Conservation (phyloP, 495 filamentous ascomycete species). For the Aspergillus campestris region DNA sequence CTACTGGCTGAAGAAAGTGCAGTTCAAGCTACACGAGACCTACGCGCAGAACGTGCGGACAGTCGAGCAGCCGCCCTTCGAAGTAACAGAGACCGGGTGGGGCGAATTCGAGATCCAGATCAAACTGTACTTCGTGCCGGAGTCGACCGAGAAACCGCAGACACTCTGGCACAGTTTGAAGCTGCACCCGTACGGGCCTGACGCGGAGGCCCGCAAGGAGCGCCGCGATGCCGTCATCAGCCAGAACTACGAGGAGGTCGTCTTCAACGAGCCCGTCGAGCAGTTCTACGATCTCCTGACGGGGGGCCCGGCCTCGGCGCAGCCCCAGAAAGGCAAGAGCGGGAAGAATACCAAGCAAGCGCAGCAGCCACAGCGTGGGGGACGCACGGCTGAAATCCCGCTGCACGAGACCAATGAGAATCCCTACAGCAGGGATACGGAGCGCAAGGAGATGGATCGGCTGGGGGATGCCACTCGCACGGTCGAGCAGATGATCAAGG, state of each 20-base stretch:
- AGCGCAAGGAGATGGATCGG: slow-evolving; percentile 57
- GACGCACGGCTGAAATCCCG: slow-evolving; percentile 66
- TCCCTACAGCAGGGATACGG: slow-evolving; percentile 67
- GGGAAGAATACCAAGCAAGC: slow-evolving; percentile 41
- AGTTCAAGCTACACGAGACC: slow-evolving; percentile 95
- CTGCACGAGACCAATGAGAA: slow-evolving; percentile 50
- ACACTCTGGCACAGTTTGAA: slow-evolving; percentile 85
- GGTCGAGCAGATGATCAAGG: slow-evolving; percentile 60
- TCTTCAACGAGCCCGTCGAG: slow-evolving; percentile 95
- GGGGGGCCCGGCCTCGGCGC: slow-evolving; percentile 39
- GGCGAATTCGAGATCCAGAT: slow-evolving; percentile 96
- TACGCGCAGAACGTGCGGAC: slow-evolving; percentile 82
- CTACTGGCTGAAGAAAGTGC: slow-evolving; percentile 93
- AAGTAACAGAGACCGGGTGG: slow-evolving; percentile 89
- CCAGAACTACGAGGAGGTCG: slow-evolving; percentile 79
- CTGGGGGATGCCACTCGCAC: slow-evolving; percentile 53
- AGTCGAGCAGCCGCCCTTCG: slow-evolving; percentile 68
- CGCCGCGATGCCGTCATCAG: slow-evolving; percentile 56
- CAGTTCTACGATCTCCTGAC: slow-evolving; percentile 78
- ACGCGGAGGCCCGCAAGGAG: slow-evolving; percentile 63
- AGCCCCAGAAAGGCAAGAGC: slow-evolving; percentile 31
- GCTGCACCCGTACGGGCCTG: slow-evolving; percentile 80
- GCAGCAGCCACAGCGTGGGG: slow-evolving; percentile 36
- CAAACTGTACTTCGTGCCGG: slow-evolving; percentile 80
- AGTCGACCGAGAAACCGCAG: slow-evolving; percentile 82